phyloP scores from a whole-genome alignment of 2,329 filamentous ascomycete species.

The Hymenoscyphus linearis region DNA sequence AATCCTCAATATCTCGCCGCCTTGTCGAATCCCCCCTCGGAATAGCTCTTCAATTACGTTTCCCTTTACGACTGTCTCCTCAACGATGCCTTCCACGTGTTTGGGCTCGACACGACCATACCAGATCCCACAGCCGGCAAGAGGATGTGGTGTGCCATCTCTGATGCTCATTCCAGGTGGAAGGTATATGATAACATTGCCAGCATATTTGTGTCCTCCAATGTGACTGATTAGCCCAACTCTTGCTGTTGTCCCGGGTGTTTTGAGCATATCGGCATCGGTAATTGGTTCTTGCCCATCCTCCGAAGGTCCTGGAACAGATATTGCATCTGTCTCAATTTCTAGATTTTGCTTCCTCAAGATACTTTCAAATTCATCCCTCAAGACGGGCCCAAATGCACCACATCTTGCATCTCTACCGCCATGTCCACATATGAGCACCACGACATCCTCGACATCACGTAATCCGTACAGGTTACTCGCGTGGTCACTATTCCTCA shows the following conservation, averaged over 20 bases:
- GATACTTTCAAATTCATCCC: conserved; percentile 61
- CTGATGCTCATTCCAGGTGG: conserved; percentile 47
- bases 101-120: conserved; percentile 72
- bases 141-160: conserved; percentile 44
- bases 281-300: conserved; percentile 29
- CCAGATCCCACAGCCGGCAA: conserved; percentile 73
- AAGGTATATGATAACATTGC: conserved; percentile 77
- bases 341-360: conserved; percentile 45
- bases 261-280: conserved; percentile 15
- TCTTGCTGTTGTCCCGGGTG: conserved; percentile 41
- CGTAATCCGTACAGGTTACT: conserved; percentile 50
- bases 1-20: conserved; percentile 43
- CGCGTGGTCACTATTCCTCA: conserved; percentile 47
- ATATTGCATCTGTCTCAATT: conserved; percentile 43
- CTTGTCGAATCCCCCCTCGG: conserved; percentile 58
- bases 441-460: conserved; percentile 61
- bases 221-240: conserved; percentile 74
- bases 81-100: conserved; percentile 70
- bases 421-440: conserved; percentile 85
- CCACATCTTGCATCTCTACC: conserved; percentile 80
- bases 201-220: conserved; percentile 80
- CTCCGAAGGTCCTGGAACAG: conserved; percentile 32
- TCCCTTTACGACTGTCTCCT: conserved; percentile 63
- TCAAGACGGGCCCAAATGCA: conserved; percentile 67
- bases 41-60: conserved; percentile 67